A percentile compares a stretch with the other conserved stretches of the same genome.
Evolutionary conservation across 2,329 filamentous ascomycete genomes (phyloP).

Genomic region (Pseudogymnoascus sp.): DNA sequence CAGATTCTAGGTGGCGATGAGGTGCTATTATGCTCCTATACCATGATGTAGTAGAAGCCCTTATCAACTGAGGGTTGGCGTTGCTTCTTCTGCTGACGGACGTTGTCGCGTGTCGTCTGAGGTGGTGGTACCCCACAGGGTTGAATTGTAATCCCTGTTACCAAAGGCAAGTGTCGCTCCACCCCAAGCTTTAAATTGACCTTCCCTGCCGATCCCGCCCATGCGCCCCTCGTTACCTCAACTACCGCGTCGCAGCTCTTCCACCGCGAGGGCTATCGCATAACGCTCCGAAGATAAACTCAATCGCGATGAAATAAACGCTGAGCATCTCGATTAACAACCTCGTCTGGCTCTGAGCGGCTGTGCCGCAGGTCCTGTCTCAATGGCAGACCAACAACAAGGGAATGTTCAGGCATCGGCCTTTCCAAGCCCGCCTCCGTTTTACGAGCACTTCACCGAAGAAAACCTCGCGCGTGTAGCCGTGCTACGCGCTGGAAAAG

Average conservation of each 20-base stretch:
- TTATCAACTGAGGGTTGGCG: background rate
- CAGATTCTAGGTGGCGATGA: background rate
- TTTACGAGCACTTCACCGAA: constrained; percentile 80
- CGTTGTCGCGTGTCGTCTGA: background rate
- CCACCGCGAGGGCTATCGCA: background rate
- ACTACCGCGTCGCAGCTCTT: background rate
- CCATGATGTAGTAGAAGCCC: background rate
- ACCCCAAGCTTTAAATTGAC: constrained; percentile 8
- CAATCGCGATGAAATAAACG: background rate
- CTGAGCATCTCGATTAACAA: background rate
- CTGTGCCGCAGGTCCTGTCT: constrained; percentile 8
- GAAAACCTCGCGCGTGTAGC: constrained; percentile 59
- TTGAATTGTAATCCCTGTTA: background rate
- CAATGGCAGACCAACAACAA: constrained; percentile 53
- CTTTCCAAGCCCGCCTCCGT: constrained; percentile 80
- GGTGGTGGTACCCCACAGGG: background rate
- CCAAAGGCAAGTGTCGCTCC: background rate
- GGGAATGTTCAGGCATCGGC: constrained; percentile 42
- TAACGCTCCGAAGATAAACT: background rate
- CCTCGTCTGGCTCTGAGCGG: background rate
- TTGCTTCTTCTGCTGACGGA: background rate
- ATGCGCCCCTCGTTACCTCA: background rate
- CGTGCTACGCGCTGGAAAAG: constrained; percentile 33
- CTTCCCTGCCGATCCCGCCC: background rate
- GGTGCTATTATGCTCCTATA: background rate